A percentile compares a stretch with the other conserved stretches of the same genome.
Evolutionary conservation across 139 green algal genomes (phyloP).

Genomic region (Yamagishiella unicocca): DNA sequence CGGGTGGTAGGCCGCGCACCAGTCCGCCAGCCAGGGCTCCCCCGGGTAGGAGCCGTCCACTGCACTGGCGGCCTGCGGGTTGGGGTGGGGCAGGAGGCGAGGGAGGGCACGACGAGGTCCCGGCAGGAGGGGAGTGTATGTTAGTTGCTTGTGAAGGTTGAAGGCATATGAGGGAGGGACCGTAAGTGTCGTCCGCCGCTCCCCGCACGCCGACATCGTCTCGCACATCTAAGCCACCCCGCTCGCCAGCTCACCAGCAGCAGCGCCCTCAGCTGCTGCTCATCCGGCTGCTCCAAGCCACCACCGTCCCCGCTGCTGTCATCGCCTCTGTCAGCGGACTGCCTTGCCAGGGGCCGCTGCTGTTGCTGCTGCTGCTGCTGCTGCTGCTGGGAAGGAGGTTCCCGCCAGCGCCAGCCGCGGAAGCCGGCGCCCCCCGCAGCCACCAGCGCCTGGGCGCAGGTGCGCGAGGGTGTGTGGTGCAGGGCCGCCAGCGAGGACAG

Average conservation of each 20-base stretch:
- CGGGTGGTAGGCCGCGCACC: neutral
- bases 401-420: slow-evolving; percentile 10
- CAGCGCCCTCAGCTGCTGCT: neutral
- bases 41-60: slow-evolving; percentile 5
- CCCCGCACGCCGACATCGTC: no score
- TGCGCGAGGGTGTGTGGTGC: neutral
- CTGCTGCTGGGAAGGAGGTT: neutral
- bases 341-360: no score
- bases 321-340: no score
- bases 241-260: neutral
- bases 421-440: neutral
- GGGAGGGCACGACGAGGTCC: no score
- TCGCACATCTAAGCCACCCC: no score
- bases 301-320: neutral
- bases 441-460: neutral
- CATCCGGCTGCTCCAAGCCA: neutral
- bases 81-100: no score
- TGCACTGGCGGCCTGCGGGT: neutral
- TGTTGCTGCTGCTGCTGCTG: neutral
- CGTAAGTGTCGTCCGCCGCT: no score
- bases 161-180: no score
- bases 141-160: no score
- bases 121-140: no score
- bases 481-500: neutral
- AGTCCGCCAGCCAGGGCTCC: slow-evolving; percentile 31